These are phyloP conservation scores for Ogataea populi-albae DNA, from an alignment of 805 yeast genomes.

Conservation along the genomic window DNA sequence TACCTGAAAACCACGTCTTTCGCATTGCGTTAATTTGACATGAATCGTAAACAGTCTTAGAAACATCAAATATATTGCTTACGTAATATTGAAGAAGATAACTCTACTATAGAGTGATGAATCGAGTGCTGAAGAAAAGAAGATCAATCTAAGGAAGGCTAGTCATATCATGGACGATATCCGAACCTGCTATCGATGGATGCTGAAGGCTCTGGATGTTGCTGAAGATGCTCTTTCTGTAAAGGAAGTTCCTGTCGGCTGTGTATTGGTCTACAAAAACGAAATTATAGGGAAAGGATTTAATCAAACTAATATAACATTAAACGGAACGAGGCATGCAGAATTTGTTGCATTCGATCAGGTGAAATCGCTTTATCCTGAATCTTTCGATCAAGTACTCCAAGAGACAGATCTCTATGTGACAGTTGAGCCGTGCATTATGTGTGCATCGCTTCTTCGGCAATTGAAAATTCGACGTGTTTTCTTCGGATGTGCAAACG, in stretches of 20 bases:
- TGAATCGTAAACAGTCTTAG: too few relatives aligned
- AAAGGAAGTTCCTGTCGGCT: constrained; percentile 86
- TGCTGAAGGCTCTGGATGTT: constrained; percentile 50
- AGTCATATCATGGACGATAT: constrained; percentile 5
- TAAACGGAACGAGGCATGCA: constrained; percentile 90
- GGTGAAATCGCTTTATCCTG: constrained; percentile 38
- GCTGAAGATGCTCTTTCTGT: constrained; percentile 62
- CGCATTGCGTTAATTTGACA: too few relatives aligned
- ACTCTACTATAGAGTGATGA: too few relatives aligned
- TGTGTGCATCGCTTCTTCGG: constrained; percentile 92
- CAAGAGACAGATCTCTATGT: constrained; percentile 71
- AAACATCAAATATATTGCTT: too few relatives aligned
- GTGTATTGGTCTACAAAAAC: constrained; percentile 55
- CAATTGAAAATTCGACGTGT: constrained; percentile 75
- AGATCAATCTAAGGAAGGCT: too few relatives aligned
- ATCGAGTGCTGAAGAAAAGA: constrained; percentile 1
- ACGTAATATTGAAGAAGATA: too few relatives aligned
- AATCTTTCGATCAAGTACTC: constrained; percentile 37
- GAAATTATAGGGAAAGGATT: constrained; percentile 70
- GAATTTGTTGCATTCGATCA: constrained; percentile 78
- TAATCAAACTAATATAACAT: constrained; percentile 80
- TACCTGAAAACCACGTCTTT: too few relatives aligned
- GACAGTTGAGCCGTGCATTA: constrained; percentile 96
- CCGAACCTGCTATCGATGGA: constrained; percentile 34
- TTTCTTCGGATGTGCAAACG: constrained; percentile 91